Percentiles rank a stretch among this genome's conserved stretches.
Evolutionary conservation across 2,329 filamentous ascomycete species (phyloP).

Genomic region (Remersonia thermophila): DNA sequence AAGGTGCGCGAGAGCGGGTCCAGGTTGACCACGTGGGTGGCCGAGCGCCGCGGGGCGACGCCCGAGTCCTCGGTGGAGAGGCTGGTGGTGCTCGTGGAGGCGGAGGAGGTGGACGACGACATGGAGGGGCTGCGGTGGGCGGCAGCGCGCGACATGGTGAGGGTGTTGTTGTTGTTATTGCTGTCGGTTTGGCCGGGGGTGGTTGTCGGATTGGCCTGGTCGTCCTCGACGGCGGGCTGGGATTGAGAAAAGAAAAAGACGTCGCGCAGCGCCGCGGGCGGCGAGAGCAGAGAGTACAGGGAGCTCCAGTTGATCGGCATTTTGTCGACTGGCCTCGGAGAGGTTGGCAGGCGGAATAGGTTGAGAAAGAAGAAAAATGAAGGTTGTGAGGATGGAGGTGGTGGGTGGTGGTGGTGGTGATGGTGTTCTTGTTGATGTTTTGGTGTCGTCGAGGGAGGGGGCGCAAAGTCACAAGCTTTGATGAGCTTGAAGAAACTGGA

Average conservation of each 20-base stretch:
- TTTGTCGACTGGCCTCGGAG: too few species aligned
- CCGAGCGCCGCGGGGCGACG: conserved; percentile 5
- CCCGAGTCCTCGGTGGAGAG: background rate
- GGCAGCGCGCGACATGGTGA: background rate
- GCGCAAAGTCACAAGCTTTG: background rate
- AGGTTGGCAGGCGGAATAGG: too few species aligned
- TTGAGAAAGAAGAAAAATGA: too few species aligned
- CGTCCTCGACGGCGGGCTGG: conserved; percentile 2
- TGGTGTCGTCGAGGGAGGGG: background rate
- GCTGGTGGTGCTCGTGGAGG: background rate
- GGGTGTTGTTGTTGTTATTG: conserved; percentile 6
- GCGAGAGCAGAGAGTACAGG: background rate
- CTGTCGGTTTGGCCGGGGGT: background rate
- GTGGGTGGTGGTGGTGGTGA: background rate
- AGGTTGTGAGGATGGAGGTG: too few species aligned
- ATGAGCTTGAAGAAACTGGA: conserved; percentile 3
- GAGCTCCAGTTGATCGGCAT: too few species aligned
- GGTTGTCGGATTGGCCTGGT: too few species aligned
- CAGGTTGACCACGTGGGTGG: conserved; percentile 5
- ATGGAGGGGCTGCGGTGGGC: conserved; percentile 10
- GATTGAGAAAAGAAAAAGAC: conserved; percentile 1
- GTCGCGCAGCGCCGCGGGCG: background rate
- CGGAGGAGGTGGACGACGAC: conserved; percentile 13
- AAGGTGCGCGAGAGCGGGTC: conserved; percentile 28
- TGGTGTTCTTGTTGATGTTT: background rate